A percentile compares a stretch with the other conserved stretches of the same genome.
Evolutionary conservation across 1,284 basidiomycete genomes (phyloP).

Genomic region (Rhodotorula sp.): DNA sequence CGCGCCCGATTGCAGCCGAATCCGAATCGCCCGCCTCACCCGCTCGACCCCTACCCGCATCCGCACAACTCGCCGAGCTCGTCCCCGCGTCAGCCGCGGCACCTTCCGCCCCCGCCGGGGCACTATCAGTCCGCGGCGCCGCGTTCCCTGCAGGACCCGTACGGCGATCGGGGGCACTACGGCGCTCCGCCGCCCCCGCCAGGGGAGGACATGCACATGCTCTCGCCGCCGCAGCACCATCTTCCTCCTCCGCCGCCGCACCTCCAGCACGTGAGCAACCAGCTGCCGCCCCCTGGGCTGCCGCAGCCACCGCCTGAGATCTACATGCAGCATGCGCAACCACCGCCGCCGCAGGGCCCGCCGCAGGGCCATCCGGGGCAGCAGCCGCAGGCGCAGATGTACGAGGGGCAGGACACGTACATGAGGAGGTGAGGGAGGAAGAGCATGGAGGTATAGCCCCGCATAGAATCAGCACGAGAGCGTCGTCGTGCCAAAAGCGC

Average conservation of each 20-base stretch:
- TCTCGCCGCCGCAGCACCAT: slow-evolving; percentile 2
- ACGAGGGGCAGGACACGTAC: not conserved
- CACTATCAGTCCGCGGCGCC: slow-evolving; percentile 3
- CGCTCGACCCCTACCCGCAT: slow-evolving; percentile 32
- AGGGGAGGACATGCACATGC: slow-evolving; percentile 20
- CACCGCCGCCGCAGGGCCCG: not conserved
- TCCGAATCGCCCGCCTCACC: slow-evolving; percentile 19
- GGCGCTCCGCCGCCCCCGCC: not conserved
- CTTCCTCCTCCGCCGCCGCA: not conserved
- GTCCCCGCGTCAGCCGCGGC: slow-evolving; percentile 11
- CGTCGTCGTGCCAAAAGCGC: not conserved
- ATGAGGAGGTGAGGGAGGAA: not conserved
- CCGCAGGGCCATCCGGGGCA: not conserved
- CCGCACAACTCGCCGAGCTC: slow-evolving; percentile 14
- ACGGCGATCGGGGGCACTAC: slow-evolving; percentile 4
- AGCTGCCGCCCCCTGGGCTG: not conserved
- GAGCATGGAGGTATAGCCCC: not conserved
- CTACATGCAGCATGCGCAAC: slow-evolving; percentile 8
- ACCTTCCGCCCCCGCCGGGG: not conserved
- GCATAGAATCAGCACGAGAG: not conserved
- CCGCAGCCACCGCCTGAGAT: slow-evolving; percentile 20
- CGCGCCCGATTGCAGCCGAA: not conserved
- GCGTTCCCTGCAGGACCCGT: slow-evolving; percentile 7
- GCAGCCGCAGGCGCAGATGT: slow-evolving; percentile 2
- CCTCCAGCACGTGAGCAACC: not conserved